Evolutionary conservation across 768 basidiomycete genomes (phyloP), one percentile per base, ranked within the genome.

Genomic region (Melanogaster broomeanus): DNA sequence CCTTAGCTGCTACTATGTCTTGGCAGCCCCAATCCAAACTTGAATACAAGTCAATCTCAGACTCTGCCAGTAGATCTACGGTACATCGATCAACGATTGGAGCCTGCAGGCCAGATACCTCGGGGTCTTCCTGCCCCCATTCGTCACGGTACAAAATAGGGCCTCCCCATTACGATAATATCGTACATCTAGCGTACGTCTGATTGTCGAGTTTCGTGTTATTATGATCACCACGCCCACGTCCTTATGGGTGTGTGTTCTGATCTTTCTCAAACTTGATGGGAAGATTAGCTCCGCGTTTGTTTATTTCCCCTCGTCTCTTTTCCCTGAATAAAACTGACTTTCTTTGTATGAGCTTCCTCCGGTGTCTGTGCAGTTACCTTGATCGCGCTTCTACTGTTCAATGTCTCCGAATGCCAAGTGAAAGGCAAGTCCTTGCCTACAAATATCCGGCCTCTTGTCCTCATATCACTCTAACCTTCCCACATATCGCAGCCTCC

Each of bases 381-480:
- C 42, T 56, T 48, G 22, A 53, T 42, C 33, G 40, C 25, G 19
- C 18, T 47, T 30, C 35, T 43, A 12, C 27, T 44, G 13, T 38
- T 41, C 28, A 18, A 43, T 48, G 39, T 45, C 52, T 22, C 27
- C 39, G 45, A 46, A 38, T 48, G 62, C 67, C 67, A 69, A 60
- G 60, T 46, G 41, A 60, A 47, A 51, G 6, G 33, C 24, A 33
- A 37, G n/a, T 33, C n/a, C 37, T 4, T 18, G 18, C 52, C 50
- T 69, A 69, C 64, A 69, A 60, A 69, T 67, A 67, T 64, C 55
- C 34, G 41, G 25, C 49, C 43, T 42, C 48, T 40, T 55, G 19
- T 35, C 40, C 34, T 39, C 52, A 40, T 44, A 13, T 42, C 42
- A 34, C 25, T 52, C 30, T 21, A 45, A 34, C 12, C 18, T 43